These are phyloP conservation scores for Thermoascus crustaceus DNA, from an alignment of 2,329 filamentous ascomycete genomes.

Conservation along the genomic window DNA sequence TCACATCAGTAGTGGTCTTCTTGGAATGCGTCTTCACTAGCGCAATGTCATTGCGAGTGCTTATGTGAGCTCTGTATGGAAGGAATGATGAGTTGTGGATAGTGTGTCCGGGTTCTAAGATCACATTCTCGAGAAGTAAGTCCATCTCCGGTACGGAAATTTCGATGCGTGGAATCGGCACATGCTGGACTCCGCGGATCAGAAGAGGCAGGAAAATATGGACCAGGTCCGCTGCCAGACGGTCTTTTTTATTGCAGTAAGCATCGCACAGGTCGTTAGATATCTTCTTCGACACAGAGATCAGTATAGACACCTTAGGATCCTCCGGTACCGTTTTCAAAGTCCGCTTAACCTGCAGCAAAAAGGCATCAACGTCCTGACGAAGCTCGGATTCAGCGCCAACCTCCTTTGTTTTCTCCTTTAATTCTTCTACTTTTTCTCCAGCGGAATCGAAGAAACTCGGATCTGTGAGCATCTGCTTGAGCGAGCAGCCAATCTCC, in stretches of 20 bases:
- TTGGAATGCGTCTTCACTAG: conserved; percentile 67
- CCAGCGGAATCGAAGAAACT: conserved; percentile 73
- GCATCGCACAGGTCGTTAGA: conserved; percentile 60
- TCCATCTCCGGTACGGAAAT: conserved; percentile 76
- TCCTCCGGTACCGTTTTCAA: conserved; percentile 63
- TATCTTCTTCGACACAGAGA: conserved; percentile 59
- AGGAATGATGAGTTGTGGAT: conserved; percentile 83
- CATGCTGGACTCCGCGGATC: conserved; percentile 70
- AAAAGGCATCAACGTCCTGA: conserved; percentile 63
- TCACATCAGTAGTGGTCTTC: conserved; percentile 57
- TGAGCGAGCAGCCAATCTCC: conserved; percentile 64
- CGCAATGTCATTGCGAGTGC: conserved; percentile 79
- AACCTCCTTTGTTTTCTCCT: conserved; percentile 49
- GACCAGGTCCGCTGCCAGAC: conserved; percentile 65
- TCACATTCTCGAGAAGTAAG: conserved; percentile 79
- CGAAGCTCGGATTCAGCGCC: conserved; percentile 60
- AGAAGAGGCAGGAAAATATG: conserved; percentile 74
- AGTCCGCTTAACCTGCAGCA: conserved; percentile 61
- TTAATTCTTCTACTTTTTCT: conserved; percentile 54
- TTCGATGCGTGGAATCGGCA: conserved; percentile 87
- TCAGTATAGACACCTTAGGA: conserved; percentile 60
- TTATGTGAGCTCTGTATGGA: conserved; percentile 70
- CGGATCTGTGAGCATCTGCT: conserved; percentile 77
- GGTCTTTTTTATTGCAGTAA: conserved; percentile 56
- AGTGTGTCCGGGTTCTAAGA: conserved; percentile 78